A percentile compares a stretch with the other conserved stretches of the same genome.
phyloP scores from a whole-genome alignment of 371 early-diverging fungal species.

The Gilbertella persicaria region DNA sequence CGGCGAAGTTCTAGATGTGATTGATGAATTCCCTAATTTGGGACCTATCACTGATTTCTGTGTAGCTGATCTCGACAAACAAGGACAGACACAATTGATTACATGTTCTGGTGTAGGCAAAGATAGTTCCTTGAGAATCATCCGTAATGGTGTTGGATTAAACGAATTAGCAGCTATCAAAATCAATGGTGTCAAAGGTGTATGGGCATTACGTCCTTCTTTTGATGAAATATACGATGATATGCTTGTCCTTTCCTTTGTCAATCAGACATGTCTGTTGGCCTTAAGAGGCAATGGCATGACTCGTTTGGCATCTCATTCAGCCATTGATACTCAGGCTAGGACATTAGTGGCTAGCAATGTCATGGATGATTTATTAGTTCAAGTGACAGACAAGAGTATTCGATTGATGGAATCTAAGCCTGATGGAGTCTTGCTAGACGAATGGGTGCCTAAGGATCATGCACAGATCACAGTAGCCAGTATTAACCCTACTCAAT shows the following conservation, averaged over 20 bases:
- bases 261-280: conserved; percentile 41
- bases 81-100: conserved; percentile 77
- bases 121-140: conserved; percentile 78
- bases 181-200: conserved; percentile 69
- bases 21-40: conserved; percentile 74
- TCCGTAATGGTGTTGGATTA: conserved; percentile 91
- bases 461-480: conserved; percentile 62
- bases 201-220: conserved; percentile 70
- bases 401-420: conserved; percentile 39
- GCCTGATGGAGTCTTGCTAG: conserved; percentile 31
- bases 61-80: conserved; percentile 78
- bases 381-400: conserved; percentile 47
- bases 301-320: conserved; percentile 28
- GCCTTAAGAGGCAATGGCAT: conserved; percentile 35
- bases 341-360: conserved; percentile 44
- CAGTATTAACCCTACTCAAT: conserved; percentile 58
- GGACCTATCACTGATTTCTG: conserved; percentile 89
- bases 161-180: conserved; percentile 67
- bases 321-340: conserved; percentile 37
- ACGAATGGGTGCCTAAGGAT: conserved; percentile 57
- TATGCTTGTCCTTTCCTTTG: conserved; percentile 63
- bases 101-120: conserved; percentile 84
- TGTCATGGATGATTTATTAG: conserved; percentile 26
- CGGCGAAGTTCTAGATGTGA: conserved; percentile 32
- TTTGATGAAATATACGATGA: conserved; percentile 47